phyloP scores from a whole-genome alignment of 371 early-diverging fungal genomes.

The Mucor velutinosus region DNA sequence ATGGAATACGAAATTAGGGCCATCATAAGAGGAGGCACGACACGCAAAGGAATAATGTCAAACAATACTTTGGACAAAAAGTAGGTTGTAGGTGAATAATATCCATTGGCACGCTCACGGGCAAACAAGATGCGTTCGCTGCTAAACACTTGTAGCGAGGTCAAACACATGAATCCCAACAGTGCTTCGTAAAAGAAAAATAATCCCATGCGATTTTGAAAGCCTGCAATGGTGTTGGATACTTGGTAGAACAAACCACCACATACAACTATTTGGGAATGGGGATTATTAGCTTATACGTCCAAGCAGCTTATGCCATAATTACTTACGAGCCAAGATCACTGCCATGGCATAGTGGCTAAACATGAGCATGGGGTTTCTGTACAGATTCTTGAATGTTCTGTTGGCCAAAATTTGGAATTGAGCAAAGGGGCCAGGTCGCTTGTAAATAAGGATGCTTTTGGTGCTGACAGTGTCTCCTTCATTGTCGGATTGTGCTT shows the following conservation, averaged over 20 bases:
- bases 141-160: slow-evolving; percentile 75
- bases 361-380: slow-evolving; percentile 85
- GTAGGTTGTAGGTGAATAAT: slow-evolving; percentile 79
- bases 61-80: slow-evolving; percentile 77
- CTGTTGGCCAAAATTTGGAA: slow-evolving; percentile 80
- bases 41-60: slow-evolving; percentile 86
- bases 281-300: not conserved
- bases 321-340: slow-evolving; percentile 62
- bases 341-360: slow-evolving; percentile 82
- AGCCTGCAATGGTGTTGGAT: slow-evolving; percentile 78
- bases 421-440: slow-evolving; percentile 74
- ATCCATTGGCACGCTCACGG: slow-evolving; percentile 89
- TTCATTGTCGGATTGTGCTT: slow-evolving; percentile 13
- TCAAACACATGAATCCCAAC: slow-evolving; percentile 82
- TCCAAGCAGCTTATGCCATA: not conserved
- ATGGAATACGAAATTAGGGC: slow-evolving; percentile 87
- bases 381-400: slow-evolving; percentile 86
- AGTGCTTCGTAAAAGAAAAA: slow-evolving; percentile 85
- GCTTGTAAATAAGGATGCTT: slow-evolving; percentile 40
- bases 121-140: slow-evolving; percentile 77
- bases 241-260: slow-evolving; percentile 86
- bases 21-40: slow-evolving; percentile 86
- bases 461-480: slow-evolving; percentile 7
- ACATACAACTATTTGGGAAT: slow-evolving; percentile 45
- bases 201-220: slow-evolving; percentile 87